Evolutionary conservation across 768 basidiomycete genomes (phyloP), one percentile per base, ranked within the genome.

Genomic region (Mycena maculata): DNA sequence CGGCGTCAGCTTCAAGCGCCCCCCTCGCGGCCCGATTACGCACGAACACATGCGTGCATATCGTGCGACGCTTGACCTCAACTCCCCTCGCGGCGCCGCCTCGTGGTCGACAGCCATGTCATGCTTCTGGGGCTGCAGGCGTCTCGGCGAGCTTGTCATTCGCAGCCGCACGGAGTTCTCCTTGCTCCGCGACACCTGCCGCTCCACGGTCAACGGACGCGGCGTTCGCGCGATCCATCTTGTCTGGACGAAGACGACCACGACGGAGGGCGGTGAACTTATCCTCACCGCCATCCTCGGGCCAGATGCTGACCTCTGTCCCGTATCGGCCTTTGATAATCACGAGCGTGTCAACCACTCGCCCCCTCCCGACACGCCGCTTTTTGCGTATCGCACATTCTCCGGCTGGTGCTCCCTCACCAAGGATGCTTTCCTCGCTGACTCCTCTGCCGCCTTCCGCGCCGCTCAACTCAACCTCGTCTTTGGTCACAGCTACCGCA

Each of bases 401-500:
- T n/a, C n/a, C n/a, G n/a, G n/a, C n/a, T n/a, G n/a, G n/a, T n/a
- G n/a, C n/a, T n/a, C n/a, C n/a, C n/a, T n/a, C n/a, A 50, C n/a
- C n/a, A n/a, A n/a, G n/a, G n/a, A n/a, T n/a, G n/a, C n/a, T n/a
- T n/a, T n/a, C n/a, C n/a, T n/a, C n/a, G n/a, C n/a, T n/a, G n/a
- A n/a, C n/a, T n/a, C n/a, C n/a, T n/a, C n/a, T n/a, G n/a, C n/a
- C n/a, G n/a, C n/a, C n/a, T n/a, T n/a, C n/a, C n/a, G n/a, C n/a
- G n/a, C n/a, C n/a, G n/a, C n/a, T n/a, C n/a, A n/a, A n/a, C n/a
- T n/a, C n/a, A n/a, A n/a, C n/a, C n/a, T n/a, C n/a, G n/a, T n/a
- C n/a, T n/a, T n/a, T 13, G 28, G 31, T 6, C 57, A 59, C 45
- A 59, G 57, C 36, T 59, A 31, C 28, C 57, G 44, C 20, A 59